Evolutionary conservation across 2,329 filamentous ascomycete species (phyloP).

Genomic region (Pseudophaeomoniella oleicola): DNA sequence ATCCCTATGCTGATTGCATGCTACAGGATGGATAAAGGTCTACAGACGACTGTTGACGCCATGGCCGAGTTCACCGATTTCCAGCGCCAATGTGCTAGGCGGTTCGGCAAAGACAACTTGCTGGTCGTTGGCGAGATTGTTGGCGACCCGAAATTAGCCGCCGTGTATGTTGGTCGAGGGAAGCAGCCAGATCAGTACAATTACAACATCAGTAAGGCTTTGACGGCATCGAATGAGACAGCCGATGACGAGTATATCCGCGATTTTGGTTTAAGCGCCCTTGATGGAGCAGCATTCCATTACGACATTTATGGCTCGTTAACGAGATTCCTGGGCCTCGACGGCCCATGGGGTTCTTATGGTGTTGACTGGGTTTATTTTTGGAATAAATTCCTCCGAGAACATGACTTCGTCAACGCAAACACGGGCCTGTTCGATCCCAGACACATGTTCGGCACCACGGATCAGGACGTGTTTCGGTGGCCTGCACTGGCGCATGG

Average conservation of each 20-base stretch:
- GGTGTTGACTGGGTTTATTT: conserved; percentile 27
- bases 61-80: conserved; percentile 33
- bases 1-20: too few species aligned
- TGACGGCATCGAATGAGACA: conserved; percentile 20
- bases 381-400: conserved; percentile 31
- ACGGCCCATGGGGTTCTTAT: conserved; percentile 16
- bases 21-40: conserved; percentile 51
- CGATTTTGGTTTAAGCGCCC: conserved; percentile 26
- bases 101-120: conserved; percentile 38
- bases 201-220: conserved; percentile 21
- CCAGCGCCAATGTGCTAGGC: conserved; percentile 33
- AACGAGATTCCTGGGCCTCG: conserved; percentile 33
- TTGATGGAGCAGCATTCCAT: conserved; percentile 39
- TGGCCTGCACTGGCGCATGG: conserved; percentile 38
- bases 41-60: conserved; percentile 46
- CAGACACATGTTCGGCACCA: conserved; percentile 39
- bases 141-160: conserved; percentile 34
- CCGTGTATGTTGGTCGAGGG: conserved; percentile 38
- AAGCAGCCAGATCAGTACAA: conserved; percentile 29
- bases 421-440: conserved; percentile 39
- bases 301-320: conserved; percentile 38
- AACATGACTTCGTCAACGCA: conserved; percentile 36
- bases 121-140: conserved; percentile 41
- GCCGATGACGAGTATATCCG: conserved; percentile 26
- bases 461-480: conserved; percentile 42